Base-by-base conservation (phyloP, 495 filamentous ascomycete species). In the Aspergillus olivimuriae region DNA sequence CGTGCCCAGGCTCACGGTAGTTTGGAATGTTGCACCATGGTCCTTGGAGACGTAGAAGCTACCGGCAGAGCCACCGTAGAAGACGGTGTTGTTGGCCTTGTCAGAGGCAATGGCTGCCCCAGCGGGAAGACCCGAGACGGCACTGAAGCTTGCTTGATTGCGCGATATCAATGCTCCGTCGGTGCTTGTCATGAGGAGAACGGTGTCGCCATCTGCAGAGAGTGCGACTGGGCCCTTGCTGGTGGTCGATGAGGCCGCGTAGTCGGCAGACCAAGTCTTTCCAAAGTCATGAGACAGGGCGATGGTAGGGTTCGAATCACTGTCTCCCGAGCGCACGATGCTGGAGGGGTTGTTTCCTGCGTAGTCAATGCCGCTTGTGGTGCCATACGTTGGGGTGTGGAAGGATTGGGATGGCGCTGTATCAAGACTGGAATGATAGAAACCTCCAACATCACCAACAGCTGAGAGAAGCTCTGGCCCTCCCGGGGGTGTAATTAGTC, bases 81-180 rank as follows among this genome's bases (percentile, higher is more conserved):
- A 50, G 36, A 35, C 34, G 14, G 36, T 35, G 32, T 50, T 50
- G 40, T 50, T 34, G 28, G 37, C 14, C 16, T 50, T 50, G 41
- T 50, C 47, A 1, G 47, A 50, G 36, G 47, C 47, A 30, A 50
- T 50, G 4, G 34, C 41, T 3, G 47, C 47, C 8, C 41, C 41
- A 16, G 47, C 41, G 26, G 47, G 47, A 6, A 50, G 47, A 16
- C 34, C 40, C 18, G 47, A 41, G 30, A 50, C 31, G 15, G 47
- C 30, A 22, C 24, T 23, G 21, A 50, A 37, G 11, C 41, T 41
- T 15, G 12, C 14, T 19, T 44, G 41, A 21, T 17, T 30, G 14
- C 41, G 28, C 14, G 47, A 50, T 4, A 28, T 12, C 17, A 44
- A 22, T 10, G 41, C 41, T 1, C 47, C 47, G 5, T 34, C 3